phyloP scores from a whole-genome alignment of 2,329 filamentous ascomycete species.

The Colletotrichum chrysophilum region DNA sequence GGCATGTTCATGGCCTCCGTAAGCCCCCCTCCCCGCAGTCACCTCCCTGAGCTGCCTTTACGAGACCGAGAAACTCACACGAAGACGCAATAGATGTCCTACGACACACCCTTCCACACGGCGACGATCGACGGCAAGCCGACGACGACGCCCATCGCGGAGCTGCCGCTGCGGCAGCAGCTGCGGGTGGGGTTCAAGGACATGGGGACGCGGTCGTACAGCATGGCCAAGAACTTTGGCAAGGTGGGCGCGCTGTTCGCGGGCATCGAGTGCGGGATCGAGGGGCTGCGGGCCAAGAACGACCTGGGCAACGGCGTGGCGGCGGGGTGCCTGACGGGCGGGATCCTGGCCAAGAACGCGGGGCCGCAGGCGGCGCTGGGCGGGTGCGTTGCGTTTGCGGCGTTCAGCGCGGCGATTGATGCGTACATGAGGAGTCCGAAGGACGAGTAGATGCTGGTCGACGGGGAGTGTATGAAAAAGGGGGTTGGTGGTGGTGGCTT shows the following conservation, averaged over 20 bases:
- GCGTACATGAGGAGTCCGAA: constrained; percentile 83
- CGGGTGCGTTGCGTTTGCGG: constrained; percentile 92
- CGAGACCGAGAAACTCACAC: background rate
- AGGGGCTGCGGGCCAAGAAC: constrained; percentile 91
- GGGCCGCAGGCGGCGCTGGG: constrained; percentile 88
- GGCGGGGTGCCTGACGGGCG: constrained; percentile 90
- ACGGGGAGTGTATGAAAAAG: background rate
- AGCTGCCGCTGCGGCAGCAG: constrained; percentile 85
- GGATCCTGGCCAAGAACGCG: constrained; percentile 82
- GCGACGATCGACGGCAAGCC: constrained; percentile 39
- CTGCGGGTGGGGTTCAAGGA: constrained; percentile 88
- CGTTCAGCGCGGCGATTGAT: constrained; percentile 91
- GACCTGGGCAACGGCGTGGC: constrained; percentile 87
- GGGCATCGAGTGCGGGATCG: constrained; percentile 95
- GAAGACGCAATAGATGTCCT: constrained; percentile 70
- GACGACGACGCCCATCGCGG: constrained; percentile 47
- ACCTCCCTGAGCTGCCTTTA: background rate
- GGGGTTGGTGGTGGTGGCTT: background rate
- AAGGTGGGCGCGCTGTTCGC: constrained; percentile 90
- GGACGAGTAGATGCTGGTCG: constrained; percentile 48
- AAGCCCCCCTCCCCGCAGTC: constrained; percentile 37
- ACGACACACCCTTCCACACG: constrained; percentile 85
- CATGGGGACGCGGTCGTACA: constrained; percentile 85
- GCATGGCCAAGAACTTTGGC: constrained; percentile 92
- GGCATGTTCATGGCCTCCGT: constrained; percentile 98